Evolutionary conservation across 768 basidiomycete genomes (phyloP), one percentile per base, ranked within the genome.

Genomic region (Psilocybe cyanescens): DNA sequence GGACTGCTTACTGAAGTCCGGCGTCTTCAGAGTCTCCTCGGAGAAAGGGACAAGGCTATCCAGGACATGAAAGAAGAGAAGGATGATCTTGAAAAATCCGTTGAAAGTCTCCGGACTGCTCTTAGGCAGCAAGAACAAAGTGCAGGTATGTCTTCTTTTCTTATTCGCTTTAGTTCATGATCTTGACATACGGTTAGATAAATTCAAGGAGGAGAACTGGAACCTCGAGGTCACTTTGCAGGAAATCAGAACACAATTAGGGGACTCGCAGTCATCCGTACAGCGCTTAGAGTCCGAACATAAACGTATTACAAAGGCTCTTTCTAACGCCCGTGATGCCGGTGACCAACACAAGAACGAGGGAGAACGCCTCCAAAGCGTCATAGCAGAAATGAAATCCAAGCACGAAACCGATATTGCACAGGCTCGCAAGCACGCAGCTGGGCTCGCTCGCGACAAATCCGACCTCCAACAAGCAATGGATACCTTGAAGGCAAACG

Each of bases 171-270:
- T 35, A 28, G 37, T 48, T 33, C 30, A 14, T 53, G 52, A 16
- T 52, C n/a, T 49, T 19, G 44, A 63, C 54, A 39, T 44, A 39
- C 61, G 52, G 56, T 58, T 69, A 90, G 97, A 98, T 73, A 94
- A 95, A 65, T 97, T 88, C 86, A 95, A 95, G 77, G 97, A 99
- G 77, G 95, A 96, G 76, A 99, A 97, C 73, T 99, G 97, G 97
- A 97, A 99, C 71, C 87, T 98, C 59, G 97, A 99, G 78, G 95
- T 98, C 52, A 85, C 86, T 14, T 79, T 95, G 30, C 97, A 99
- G 72, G 95, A 97, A 61, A 82, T 95, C 24, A 89, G 89, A 41
- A 77, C 84, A 1, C 87, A 92, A 65, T 80, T 91, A 49, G 71
- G 82, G 31, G 88, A 91, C 52, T 82, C 86, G 1, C 88, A 92